phyloP scores from a whole-genome alignment of 2,329 filamentous ascomycete species.

The Fusarium sp. region DNA sequence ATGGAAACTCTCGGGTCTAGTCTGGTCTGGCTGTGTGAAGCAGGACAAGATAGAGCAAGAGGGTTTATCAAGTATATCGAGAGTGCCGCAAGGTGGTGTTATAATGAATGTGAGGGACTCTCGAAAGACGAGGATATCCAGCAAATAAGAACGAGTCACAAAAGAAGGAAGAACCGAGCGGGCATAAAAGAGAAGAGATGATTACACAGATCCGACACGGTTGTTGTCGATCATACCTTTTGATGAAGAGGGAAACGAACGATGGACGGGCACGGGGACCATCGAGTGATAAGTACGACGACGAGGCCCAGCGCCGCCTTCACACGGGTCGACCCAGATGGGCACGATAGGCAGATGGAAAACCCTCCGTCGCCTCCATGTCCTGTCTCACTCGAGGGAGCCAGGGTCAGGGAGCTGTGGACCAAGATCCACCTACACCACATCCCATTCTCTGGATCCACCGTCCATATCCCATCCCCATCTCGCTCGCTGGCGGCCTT shows the following conservation, averaged over 20 bases:
- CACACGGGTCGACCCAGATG: conserved; percentile 48
- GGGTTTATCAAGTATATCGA: conserved; percentile 40
- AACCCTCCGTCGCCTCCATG: conserved; percentile 57
- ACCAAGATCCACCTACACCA: conserved; percentile 47
- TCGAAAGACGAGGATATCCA: conserved; percentile 58
- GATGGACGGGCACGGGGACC: conserved; percentile 61
- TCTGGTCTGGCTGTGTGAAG: conserved; percentile 19
- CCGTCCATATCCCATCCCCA: conserved; percentile 33
- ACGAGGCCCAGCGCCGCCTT: conserved; percentile 54
- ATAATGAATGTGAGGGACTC: conserved; percentile 61
- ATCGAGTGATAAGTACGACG: conserved; percentile 65
- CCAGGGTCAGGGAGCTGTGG: conserved; percentile 57
- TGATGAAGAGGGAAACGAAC: conserved; percentile 53
- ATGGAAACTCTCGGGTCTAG: conserved; percentile 47
- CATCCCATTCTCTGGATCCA: conserved; percentile 46
- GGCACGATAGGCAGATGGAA: conserved; percentile 48
- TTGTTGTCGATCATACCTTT: conserved; percentile 66
- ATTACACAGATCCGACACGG: conserved; percentile 63
- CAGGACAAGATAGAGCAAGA: conserved; percentile 35
- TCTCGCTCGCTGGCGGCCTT: conserved; percentile 15
- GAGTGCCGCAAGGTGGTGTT: conserved; percentile 45
- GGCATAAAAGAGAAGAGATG: conserved; percentile 63
- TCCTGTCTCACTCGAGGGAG: conserved; percentile 66
- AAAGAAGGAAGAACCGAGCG: conserved; percentile 67
- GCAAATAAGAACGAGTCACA: conserved; percentile 61